Evolutionary conservation across 78 protist species (phyloP), one percentile per base, ranked within the genome.

Genomic region (Dictyostelium purpureum): DNA sequence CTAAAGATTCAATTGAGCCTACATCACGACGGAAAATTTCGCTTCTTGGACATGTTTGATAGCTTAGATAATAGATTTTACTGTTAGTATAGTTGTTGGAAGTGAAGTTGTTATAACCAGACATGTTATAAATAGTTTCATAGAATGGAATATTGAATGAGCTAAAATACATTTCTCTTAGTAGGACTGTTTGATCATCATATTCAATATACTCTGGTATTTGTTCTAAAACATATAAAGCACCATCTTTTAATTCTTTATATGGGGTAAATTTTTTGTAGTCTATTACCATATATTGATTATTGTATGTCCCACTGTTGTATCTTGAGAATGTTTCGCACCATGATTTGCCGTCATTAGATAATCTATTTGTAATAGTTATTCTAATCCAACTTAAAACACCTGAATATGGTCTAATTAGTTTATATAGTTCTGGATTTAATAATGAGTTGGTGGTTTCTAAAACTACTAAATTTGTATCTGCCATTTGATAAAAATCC

Each of bases 231-330:
- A 97, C 76, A 45, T 88, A 89, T 35, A 98, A 24, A 33, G 94
- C 83, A 47, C 89, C 94, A n/a, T 88, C 82, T 31, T 49, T 26
- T 43, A 96, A 73, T 40, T 69, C 78, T 49, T 79, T 14, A 61
- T 96, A 96, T 26, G 93, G 81, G 3, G 7, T 33, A 57, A 97
- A 96, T 24, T 33, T 24, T 33, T 96, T 97, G 52, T 85, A 67
- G 61, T 94, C 96, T 28, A 97, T 47, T 18, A 94, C 37, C 87
- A 94, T 89, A 71, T 77, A 97, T 69, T 95, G 97, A 71, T 94
- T 96, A 92, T 96, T 96, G 77, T 97, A 97, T 37, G 97, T 96
- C 31, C 98, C 98, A 42, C 85, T 45, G 78, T 96, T 91, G 45
- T 88, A 81, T 11, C 5, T 0, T 18, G 54, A 9, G 19, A 96